Conservation (phyloP, 139 green algal species). For the Monoraphidium neglectum region DNA sequence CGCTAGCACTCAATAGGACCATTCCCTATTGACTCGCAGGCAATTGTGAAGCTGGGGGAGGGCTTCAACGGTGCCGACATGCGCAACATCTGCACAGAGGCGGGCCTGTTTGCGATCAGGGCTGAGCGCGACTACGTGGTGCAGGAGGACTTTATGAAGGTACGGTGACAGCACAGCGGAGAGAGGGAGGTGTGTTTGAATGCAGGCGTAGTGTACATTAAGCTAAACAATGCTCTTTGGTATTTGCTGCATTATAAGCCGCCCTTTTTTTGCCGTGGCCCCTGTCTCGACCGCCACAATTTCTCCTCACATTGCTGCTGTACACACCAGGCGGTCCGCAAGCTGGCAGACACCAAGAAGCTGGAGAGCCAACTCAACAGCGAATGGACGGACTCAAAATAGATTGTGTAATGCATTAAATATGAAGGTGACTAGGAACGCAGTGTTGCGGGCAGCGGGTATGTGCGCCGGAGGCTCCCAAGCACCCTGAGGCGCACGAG, state of each 20-base stretch:
- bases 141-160: conserved; percentile 99
- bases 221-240: neutral
- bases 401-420: no score
- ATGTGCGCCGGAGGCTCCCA: no score
- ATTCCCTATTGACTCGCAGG: conserved; percentile 95
- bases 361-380: conserved; percentile 88
- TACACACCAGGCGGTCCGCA: conserved; percentile 93
- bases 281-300: no score
- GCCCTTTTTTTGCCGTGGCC: no score
- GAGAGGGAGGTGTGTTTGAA: neutral
- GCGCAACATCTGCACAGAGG: conserved; percentile 96
- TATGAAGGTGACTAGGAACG: no score
- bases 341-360: conserved; percentile 99
- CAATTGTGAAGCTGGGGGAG: conserved; percentile 95
- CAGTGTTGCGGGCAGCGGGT: no score
- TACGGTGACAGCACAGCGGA: neutral
- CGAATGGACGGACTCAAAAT: conserved; percentile 36
- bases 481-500: no score
- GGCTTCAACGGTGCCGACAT: conserved; percentile 99
- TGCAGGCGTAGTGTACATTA: neutral
- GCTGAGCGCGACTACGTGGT: conserved; percentile 96
- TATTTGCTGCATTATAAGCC: no score
- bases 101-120: conserved; percentile 90
- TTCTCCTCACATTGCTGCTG: no score
- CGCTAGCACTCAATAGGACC: no score